phyloP scores from a whole-genome alignment of 2,329 filamentous ascomycete species.

The Cytospora paraplurivora region DNA sequence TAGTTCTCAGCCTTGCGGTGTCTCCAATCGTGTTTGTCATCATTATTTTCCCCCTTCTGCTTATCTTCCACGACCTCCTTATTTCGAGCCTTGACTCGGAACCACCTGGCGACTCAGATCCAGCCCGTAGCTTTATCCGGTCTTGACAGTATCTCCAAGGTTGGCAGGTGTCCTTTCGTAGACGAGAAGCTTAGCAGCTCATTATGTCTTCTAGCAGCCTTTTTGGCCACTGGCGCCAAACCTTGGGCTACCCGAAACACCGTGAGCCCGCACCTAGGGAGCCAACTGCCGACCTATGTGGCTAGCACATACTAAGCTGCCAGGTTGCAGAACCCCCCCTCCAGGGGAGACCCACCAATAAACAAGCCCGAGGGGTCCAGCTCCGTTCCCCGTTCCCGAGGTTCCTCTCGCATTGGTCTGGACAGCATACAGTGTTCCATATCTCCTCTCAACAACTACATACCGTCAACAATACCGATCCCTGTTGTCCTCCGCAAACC shows the following conservation, averaged over 20 bases:
- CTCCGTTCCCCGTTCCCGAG: background rate
- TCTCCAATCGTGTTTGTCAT: background rate
- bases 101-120: background rate
- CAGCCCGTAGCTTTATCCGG: background rate
- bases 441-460: background rate
- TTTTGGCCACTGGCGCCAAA: background rate
- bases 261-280: background rate
- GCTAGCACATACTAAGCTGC: background rate
- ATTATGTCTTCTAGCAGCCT: background rate
- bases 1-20: background rate
- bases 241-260: background rate
- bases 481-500: background rate
- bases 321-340: background rate
- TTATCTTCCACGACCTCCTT: background rate
- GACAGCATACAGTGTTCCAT: background rate
- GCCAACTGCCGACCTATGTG: background rate
- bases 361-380: background rate
- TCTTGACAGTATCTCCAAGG: background rate
- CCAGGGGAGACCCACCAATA: background rate
- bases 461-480: background rate
- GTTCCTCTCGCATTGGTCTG: background rate
- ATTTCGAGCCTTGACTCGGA: background rate
- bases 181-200: background rate
- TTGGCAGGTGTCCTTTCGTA: no score
- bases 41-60: background rate